A percentile compares a stretch with the other conserved stretches of the same genome.
These are phyloP conservation scores for Veloboletus limbatus DNA, from an alignment of 1,284 basidiomycete genomes.

Conservation along the genomic window DNA sequence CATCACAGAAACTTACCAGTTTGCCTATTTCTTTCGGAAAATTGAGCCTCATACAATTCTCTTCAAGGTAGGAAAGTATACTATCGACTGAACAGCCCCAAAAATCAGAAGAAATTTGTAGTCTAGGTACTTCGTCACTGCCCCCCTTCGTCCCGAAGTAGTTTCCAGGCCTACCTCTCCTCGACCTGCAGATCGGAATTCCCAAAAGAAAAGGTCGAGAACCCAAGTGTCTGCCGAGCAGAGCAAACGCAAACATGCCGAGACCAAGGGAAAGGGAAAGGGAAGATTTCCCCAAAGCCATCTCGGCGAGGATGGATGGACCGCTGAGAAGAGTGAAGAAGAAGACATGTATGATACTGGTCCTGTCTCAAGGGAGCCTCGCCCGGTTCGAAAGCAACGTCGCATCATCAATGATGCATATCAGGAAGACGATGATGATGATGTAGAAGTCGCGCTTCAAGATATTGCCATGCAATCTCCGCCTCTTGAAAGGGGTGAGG, in stretches of 20 bases:
- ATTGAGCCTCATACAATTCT: slow-evolving; percentile 70
- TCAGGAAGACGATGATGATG: slow-evolving; percentile 28
- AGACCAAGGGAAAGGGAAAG: slow-evolving; percentile 43
- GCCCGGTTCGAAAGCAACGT: slow-evolving; percentile 28
- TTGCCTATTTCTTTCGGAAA: slow-evolving; percentile 77
- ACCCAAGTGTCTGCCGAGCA: slow-evolving; percentile 8
- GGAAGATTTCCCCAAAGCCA: slow-evolving; percentile 30
- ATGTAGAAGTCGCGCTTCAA: slow-evolving; percentile 15
- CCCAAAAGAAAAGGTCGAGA: slow-evolving; percentile 22
- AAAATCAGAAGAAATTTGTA: slow-evolving; percentile 18
- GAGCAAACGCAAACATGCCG: slow-evolving; percentile 43
- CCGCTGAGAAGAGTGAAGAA: slow-evolving; percentile 25
- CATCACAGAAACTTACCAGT: slow-evolving; percentile 67
- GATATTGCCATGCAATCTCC: slow-evolving; percentile 22
- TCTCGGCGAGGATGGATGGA: slow-evolving; percentile 26
- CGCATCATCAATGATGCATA: slow-evolving; percentile 20
- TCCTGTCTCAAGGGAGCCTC: slow-evolving; percentile 14
- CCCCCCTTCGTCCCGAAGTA: slow-evolving; percentile 32
- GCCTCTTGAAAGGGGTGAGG: not conserved
- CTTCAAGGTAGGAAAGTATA: slow-evolving; percentile 58
- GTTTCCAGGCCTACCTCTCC: slow-evolving; percentile 1
- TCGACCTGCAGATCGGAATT: slow-evolving; percentile 9
- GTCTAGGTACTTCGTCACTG: slow-evolving; percentile 57
- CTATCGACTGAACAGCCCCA: not conserved
- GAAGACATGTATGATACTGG: slow-evolving; percentile 16